Evolutionary conservation across 2,329 filamentous ascomycete species (phyloP), one percentile per base, ranked within the genome.

Genomic region (Stachybotrys echinatus): DNA sequence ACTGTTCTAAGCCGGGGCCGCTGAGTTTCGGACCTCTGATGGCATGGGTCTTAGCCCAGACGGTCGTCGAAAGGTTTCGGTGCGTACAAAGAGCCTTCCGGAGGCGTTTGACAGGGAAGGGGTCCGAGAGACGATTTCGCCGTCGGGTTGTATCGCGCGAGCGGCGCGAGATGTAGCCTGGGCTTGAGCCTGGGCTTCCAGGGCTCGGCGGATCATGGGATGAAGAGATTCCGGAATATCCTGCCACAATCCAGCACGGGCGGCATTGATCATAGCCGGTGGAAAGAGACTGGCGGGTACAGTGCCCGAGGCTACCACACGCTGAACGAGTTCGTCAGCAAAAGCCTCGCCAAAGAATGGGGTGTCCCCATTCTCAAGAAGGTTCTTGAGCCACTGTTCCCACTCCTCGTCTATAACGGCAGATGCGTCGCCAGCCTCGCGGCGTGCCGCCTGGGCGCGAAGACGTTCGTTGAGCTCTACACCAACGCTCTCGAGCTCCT

Each of bases 341-440:
- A 73, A 71, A 48, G 75, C 70, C 43, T 74, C 71, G 5, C 72
- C 68, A 22, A 78, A 61, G 46, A 74, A 71, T 18, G 75, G 70
- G 37, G 83, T 67, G 49, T 79, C 72, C 52, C 84, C 84, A 6
- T 79, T 74, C 60, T 88, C 85, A 45, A 85, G 79, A 42, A 80
- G 83, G 58, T 84, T 83, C 66, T 88, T 88, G 52, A 88, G 71
- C 80, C 84, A 89, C 64, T 87, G 83, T 65, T 89, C 85, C 84
- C 83, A 88, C 58, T 85, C 84, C 54, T 86, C 83, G 60, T 88
- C 85, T 56, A 88, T 74, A 22, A 81, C 75, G 44, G 78, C 74
- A 17, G 76, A 75, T 23, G 67, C 68, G 54, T 83, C 79, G 42
- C 83, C 83, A 4, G 81, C 78, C 55, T 84, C 81, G 49, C 81